Evolutionary conservation across 2,329 filamentous ascomycete species (phyloP), one percentile per base, ranked within the genome.

Genomic region (Epichloe scottii): DNA sequence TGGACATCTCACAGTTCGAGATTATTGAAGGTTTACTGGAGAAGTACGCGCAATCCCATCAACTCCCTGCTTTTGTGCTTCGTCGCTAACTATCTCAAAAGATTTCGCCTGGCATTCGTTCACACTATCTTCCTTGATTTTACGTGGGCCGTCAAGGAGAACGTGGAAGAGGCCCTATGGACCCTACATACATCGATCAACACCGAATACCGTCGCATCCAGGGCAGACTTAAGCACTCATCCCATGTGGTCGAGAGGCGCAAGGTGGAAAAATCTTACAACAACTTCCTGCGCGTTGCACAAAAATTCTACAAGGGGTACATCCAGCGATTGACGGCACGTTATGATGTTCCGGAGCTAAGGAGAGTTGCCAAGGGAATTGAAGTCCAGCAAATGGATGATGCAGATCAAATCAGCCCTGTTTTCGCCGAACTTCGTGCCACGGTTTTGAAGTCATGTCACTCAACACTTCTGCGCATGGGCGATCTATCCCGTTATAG

Each of bases 401-500:
- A 68, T 57, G 62, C 74, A 59, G 66, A 73, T 54, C 65, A 68
- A 50, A 64, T 72, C 54, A 65, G 71, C 56, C 64, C 71, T 57
- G 67, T 74, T 51, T 66, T 75, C 42, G 59, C 72, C 44, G 63
- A 75, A 12, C 66, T 87, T 48, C 75, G 76, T 53, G 65, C 70
- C n/a, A 69, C 75, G 56, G 78, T 94, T 51, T 72, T 88, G 40
- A 71, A 75, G 51, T 89, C 88, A 3, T 95, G 87, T 63, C 86
- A 95, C 68, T 79, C 82, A 51, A 89, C 87, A 4, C 74, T 97
- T 51, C 84, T 96, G 53, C 88, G 85, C 57, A 78, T 97, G 10
- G 93, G 93, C 35, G 93, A 98, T 65, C 75, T 98, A 46, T 87
- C 87, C 47, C 82, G 93, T 55, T 98, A 96, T 68, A 84, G 90